Evolutionary conservation across 2,329 filamentous ascomycete species (phyloP).

Genomic region (Hymenoscyphus scutula): DNA sequence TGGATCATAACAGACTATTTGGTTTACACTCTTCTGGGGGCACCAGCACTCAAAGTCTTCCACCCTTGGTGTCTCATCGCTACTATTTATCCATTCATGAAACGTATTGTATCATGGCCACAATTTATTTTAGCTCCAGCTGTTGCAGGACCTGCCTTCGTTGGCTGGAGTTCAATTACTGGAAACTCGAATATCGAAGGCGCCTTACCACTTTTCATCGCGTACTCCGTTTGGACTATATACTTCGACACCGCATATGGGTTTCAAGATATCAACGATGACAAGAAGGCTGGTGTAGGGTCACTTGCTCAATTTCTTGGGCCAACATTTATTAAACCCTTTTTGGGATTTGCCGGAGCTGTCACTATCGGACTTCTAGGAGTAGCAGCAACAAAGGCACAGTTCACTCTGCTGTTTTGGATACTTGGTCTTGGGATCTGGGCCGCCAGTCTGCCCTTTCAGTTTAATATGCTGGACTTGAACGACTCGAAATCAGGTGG

Average conservation of each 20-base stretch:
- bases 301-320: conserved; percentile 9
- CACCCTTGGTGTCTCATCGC: conserved; percentile 4
- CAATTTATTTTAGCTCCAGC: conserved; percentile 3
- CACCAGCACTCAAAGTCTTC: background rate
- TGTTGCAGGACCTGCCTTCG: conserved; percentile 3
- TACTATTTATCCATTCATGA: conserved; percentile 7
- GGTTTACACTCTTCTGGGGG: background rate
- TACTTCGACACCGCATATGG: conserved; percentile 8
- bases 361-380: conserved; percentile 1
- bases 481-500: conserved; percentile 4
- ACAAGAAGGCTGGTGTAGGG: conserved; percentile 6
- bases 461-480: background rate
- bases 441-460: conserved; percentile 6
- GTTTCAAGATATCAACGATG: conserved; percentile 7
- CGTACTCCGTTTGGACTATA: conserved; percentile 3
- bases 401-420: conserved; percentile 9
- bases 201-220: conserved; percentile 3
- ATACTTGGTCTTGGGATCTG: conserved; percentile 7
- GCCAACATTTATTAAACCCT: background rate
- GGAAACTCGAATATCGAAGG: background rate
- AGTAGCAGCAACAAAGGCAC: background rate
- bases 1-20: conserved; percentile 6
- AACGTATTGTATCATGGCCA: conserved; percentile 2
- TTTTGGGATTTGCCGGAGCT: background rate
- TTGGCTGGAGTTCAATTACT: conserved; percentile 4